These are phyloP conservation scores for Chalaropsis thielavioides DNA, from an alignment of 2,329 filamentous ascomycete genomes.

Conservation along the genomic window DNA sequence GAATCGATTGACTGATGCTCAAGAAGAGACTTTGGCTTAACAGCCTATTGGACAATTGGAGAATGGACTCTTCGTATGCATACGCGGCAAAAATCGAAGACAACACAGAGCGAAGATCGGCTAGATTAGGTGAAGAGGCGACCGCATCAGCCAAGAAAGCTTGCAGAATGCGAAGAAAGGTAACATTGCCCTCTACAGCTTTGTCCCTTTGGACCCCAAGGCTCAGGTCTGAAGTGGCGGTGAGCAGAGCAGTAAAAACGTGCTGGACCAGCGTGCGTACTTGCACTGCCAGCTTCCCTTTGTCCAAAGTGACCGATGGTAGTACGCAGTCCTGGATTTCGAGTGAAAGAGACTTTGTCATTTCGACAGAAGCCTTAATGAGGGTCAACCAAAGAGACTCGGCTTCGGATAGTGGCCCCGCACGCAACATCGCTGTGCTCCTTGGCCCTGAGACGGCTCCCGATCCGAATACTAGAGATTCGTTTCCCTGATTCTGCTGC, in stretches of 20 bases:
- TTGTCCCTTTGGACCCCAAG: not conserved
- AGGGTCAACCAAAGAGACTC: slow-evolving; percentile 47
- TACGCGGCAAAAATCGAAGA: slow-evolving; percentile 89
- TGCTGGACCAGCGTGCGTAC: slow-evolving; percentile 75
- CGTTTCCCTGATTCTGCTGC: slow-evolving; percentile 31
- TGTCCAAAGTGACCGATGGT: slow-evolving; percentile 30
- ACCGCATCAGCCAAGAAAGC: slow-evolving; percentile 78
- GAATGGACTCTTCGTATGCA: slow-evolving; percentile 81
- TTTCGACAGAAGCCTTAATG: slow-evolving; percentile 45
- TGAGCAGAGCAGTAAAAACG: slow-evolving; percentile 74
- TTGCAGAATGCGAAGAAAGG: slow-evolving; percentile 77
- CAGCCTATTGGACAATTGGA: slow-evolving; percentile 70
- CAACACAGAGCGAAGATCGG: slow-evolving; percentile 73
- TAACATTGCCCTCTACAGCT: slow-evolving; percentile 41
- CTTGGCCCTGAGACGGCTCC: not conserved
- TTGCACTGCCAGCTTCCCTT: slow-evolving; percentile 46
- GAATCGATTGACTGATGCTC: slow-evolving; percentile 60
- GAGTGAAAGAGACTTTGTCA: slow-evolving; percentile 28
- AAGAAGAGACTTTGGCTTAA: slow-evolving; percentile 81
- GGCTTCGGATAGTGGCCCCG: slow-evolving; percentile 35
- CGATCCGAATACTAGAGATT: not conserved
- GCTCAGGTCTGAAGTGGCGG: slow-evolving; percentile 40
- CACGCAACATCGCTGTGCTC: slow-evolving; percentile 4
- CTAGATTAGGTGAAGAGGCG: slow-evolving; percentile 66
- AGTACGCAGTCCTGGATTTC: slow-evolving; percentile 20